A percentile compares a stretch with the other conserved stretches of the same genome.
phyloP scores from a whole-genome alignment of 2,329 filamentous ascomycete genomes.

The Scortechinia acanthostroma region DNA sequence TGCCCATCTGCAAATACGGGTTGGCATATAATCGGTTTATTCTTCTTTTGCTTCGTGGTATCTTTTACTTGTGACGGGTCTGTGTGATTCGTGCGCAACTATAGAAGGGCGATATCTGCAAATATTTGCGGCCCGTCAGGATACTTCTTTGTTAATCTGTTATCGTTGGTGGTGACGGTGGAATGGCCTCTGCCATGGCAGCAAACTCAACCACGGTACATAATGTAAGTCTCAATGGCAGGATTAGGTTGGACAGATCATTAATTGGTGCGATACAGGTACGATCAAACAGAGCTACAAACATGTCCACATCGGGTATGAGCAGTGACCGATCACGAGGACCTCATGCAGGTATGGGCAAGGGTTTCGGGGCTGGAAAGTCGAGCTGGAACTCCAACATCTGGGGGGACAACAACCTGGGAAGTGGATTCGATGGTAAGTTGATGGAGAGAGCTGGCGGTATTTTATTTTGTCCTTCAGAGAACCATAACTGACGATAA shows the following conservation, averaged over 20 bases:
- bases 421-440: neutral
- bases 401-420: neutral
- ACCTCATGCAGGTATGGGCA: neutral
- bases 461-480: too few relatives aligned
- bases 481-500: too few relatives aligned
- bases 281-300: neutral
- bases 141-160: neutral
- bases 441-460: too few relatives aligned
- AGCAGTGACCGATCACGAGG: neutral
- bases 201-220: neutral
- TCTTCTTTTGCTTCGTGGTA: neutral
- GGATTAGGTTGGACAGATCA: too few relatives aligned
- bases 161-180: too few relatives aligned
- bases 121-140: neutral
- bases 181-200: slow-evolving; percentile 1
- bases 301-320: neutral
- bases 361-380: neutral
- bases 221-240: neutral
- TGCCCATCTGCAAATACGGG: neutral
- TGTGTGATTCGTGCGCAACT: too few relatives aligned
- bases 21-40: neutral
- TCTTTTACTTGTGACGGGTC: neutral
- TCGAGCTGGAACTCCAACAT: neutral
- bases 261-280: too few relatives aligned
- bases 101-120: neutral